Base-by-base conservation (phyloP, 208 protist genomes). In the Wallacemonas sp. region DNA sequence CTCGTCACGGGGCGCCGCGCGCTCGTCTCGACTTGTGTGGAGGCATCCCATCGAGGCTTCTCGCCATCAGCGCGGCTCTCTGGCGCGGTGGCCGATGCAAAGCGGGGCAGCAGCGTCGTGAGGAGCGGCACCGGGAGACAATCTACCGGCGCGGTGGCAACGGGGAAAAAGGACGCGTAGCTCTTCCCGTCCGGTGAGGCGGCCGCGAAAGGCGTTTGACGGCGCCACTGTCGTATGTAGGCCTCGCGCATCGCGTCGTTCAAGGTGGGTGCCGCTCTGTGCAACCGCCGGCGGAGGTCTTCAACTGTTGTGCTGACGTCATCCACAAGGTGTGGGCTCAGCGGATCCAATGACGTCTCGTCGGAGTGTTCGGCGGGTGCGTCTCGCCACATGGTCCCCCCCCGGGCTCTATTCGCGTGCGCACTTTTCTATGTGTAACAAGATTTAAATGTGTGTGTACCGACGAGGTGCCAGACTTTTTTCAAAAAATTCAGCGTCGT, bases 121-220 rank as follows among this genome's bases (percentile, higher is more conserved):
- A 17, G 42, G 41, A 53, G n/a, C 9, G n/a, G 44, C 0, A 78
- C 13, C n/a, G 45, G 36, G 26, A 79, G 63, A 33, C 50, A 34
- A 30, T 41, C 48, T 22, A 79, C 27, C 19, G 73, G 73, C 13
- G 73, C 73, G 21, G 68, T 79, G 4, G 68, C 50, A 44, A 75
- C 67, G 1, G 73, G 73, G 33, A 69, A 45, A 33, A 79, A 79
- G 24, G 45, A 15, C 15, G 10, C 38, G 34, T n/a, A n/a, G n/a
- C n/a, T n/a, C n/a, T n/a, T n/a, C n/a, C n/a, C n/a, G n/a, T n/a
- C n/a, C n/a, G n/a, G n/a, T n/a, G n/a, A n/a, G n/a, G n/a, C n/a
- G n/a, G n/a, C n/a, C n/a, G n/a, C n/a, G n/a, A n/a, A n/a, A n/a
- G 10, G 45, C 26, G 9, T 21, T 12, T n/a, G 10, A 46, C 0